A percentile compares a stretch with the other conserved stretches of the same genome.
Conservation (phyloP, 2,329 filamentous ascomycete genomes). For the Knufia petricola region DNA sequence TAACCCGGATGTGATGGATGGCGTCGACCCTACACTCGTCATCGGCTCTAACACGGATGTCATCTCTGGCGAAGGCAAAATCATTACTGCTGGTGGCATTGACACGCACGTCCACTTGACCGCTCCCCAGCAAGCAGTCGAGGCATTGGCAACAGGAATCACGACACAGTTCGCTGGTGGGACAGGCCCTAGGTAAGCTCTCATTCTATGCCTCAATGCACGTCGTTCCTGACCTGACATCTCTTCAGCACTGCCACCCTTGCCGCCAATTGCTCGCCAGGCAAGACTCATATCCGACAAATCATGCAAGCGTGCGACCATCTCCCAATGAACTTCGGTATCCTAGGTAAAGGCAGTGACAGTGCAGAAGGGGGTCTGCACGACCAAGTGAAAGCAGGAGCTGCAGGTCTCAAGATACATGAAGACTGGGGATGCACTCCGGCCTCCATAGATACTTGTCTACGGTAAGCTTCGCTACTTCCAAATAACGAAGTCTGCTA, state of each 20-base stretch:
- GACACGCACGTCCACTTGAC: constrained; percentile 93
- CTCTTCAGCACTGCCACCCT: constrained; percentile 82
- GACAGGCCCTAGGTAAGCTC: too few relatives aligned
- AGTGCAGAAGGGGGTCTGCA: constrained; percentile 58
- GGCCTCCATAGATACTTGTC: constrained; percentile 79
- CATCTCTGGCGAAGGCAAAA: constrained; percentile 79
- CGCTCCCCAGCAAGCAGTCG: constrained; percentile 81
- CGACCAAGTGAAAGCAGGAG: constrained; percentile 74
- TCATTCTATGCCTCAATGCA: too few relatives aligned
- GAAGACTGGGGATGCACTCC: constrained; percentile 95
- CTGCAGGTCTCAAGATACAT: constrained; percentile 84
- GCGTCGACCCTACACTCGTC: constrained; percentile 66
- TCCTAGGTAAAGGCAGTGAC: constrained; percentile 93
- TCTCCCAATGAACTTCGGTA: constrained; percentile 76
- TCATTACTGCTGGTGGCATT: constrained; percentile 80
- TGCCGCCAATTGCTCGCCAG: constrained; percentile 88
- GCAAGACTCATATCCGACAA: constrained; percentile 68
- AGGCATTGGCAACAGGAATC: constrained; percentile 74
- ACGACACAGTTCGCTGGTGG: constrained; percentile 88
- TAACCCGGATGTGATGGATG: constrained; percentile 92
- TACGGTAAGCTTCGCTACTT: too few relatives aligned
- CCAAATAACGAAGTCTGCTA: too few relatives aligned
- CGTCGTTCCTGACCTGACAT: too few relatives aligned
- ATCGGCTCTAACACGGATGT: constrained; percentile 86
- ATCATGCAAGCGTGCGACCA: constrained; percentile 83